Conservation (phyloP, 805 yeast genomes). For the Ogataea minuta region DNA sequence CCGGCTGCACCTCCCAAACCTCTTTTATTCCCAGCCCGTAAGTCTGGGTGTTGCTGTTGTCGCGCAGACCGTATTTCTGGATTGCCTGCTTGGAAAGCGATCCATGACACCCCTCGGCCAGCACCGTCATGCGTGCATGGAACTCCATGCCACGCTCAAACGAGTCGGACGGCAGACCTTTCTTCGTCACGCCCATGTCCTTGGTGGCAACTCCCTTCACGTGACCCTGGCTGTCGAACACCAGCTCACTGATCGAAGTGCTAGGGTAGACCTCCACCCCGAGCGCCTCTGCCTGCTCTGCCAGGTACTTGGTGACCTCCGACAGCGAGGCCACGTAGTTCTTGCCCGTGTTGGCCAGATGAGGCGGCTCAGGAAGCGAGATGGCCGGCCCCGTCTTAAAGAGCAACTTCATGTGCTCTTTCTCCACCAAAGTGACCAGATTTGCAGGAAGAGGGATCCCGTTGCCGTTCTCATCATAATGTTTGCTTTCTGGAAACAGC, state of each 20-base stretch:
- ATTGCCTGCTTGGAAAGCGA: conserved; percentile 80
- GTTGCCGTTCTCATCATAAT: conserved; percentile 45
- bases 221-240: conserved; percentile 58
- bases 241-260: conserved; percentile 76
- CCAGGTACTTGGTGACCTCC: conserved; percentile 74
- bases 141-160: conserved; percentile 98
- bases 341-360: conserved; percentile 73
- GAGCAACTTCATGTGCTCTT: conserved; percentile 71
- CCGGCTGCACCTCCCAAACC: conserved; percentile 91
- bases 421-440: conserved; percentile 67
- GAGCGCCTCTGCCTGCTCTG: conserved; percentile 86
- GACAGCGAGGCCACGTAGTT: conserved; percentile 85
- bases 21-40: conserved; percentile 96
- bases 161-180: conserved; percentile 74
- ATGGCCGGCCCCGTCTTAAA: conserved; percentile 52
- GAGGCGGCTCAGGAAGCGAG: conserved; percentile 92
- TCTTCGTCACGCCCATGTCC: conserved; percentile 80
- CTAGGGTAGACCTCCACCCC: conserved; percentile 95
- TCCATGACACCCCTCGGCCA: conserved; percentile 99
- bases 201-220: conserved; percentile 92
- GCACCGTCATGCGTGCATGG: conserved; percentile 81
- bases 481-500: conserved; percentile 68
- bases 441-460: conserved; percentile 80
- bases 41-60: conserved; percentile 70
- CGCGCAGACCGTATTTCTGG: conserved; percentile 63